Evolutionary conservation across 192 early-diverging fungal genomes (phyloP), one percentile per base, ranked within the genome.

Genomic region (Podila clonocystis): DNA sequence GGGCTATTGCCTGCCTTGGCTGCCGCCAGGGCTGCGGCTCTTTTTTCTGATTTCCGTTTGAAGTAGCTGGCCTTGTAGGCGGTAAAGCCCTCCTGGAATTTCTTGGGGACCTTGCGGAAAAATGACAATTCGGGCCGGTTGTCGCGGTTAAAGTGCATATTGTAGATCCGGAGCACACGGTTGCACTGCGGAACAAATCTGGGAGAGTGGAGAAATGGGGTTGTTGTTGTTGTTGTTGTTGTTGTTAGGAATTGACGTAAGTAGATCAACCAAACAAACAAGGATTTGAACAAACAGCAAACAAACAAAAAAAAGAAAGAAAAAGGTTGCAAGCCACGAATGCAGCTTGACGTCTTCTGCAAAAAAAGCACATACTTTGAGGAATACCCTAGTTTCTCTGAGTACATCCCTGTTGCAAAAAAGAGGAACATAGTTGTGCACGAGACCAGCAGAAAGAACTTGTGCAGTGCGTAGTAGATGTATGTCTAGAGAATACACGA

Each of bases 111-210:
- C 55, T 85, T 88, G 17, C 74, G 70, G 55, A 84, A 84, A 59
- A 90, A 90, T 9, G 82, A 74, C 4, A 90, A 41, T 65, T 86
- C 79, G 34, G 85, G 86, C 17, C 72, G 62, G 49, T 82, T 85
- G 38, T 78, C 85, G 3, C 77, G 70, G 57, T 86, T 87, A 55
- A 90, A 90, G 55, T 88, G 83, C 70, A 90, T 76, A 55, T 90
- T 87, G 65, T 87, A 90, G 29, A 83, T 84, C n/a, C 84, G 66
- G 38, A 90, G 73, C 15, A 85, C 85, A 45, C 86, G 82, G 50
- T 90, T 90, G 34, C 87, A 88, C 29, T 88, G 89, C 38, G 89
- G 89, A 24, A 90, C 85, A 68, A 87, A 90, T 72, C 89, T 90
- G 67, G 3, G 31, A 45, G 28, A 9, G n/a, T n/a, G n/a, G n/a